Conservation (phyloP, 1,284 basidiomycete genomes). For the Rhodofomes roseus region DNA sequence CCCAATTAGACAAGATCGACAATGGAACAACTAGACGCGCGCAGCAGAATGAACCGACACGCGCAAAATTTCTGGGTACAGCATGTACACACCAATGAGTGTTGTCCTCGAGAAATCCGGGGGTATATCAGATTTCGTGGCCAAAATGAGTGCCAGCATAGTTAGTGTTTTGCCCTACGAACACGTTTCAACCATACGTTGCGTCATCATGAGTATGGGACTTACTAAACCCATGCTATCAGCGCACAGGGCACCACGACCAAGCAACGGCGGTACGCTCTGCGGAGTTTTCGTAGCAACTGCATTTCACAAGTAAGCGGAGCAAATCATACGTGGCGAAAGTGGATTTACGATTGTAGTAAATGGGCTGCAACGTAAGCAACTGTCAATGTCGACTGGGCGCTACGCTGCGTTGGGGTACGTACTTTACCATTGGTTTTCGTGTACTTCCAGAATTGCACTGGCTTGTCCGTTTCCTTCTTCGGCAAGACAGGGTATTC, state of each 20-base stretch:
- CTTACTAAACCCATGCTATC: slow-evolving; percentile 81
- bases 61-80: background rate
- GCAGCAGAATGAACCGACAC: slow-evolving; percentile 6
- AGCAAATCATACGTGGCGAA: background rate
- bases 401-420: background rate
- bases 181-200: background rate
- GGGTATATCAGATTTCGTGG: slow-evolving; percentile 65
- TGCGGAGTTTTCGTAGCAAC: slow-evolving; percentile 82
- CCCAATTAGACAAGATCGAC: slow-evolving; percentile 89
- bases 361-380: slow-evolving; percentile 43
- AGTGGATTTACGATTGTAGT: slow-evolving; percentile 57
- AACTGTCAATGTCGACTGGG: background rate
- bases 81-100: slow-evolving; percentile 62
- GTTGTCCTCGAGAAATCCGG: slow-evolving; percentile 60
- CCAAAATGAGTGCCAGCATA: slow-evolving; percentile 73
- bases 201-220: slow-evolving; percentile 3
- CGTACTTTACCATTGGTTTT: slow-evolving; percentile 50
- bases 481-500: slow-evolving; percentile 74
- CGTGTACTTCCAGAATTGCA: slow-evolving; percentile 83
- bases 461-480: slow-evolving; percentile 63
- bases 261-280: slow-evolving; percentile 58
- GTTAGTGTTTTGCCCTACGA: slow-evolving; percentile 80
- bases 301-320: slow-evolving; percentile 20
- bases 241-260: slow-evolving; percentile 80
- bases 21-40: slow-evolving; percentile 83